Percentiles rank a stretch among this genome's conserved stretches.
Evolutionary conservation across 345 rosid species (phyloP).

Genomic region (Noccaea bulbosa): DNA sequence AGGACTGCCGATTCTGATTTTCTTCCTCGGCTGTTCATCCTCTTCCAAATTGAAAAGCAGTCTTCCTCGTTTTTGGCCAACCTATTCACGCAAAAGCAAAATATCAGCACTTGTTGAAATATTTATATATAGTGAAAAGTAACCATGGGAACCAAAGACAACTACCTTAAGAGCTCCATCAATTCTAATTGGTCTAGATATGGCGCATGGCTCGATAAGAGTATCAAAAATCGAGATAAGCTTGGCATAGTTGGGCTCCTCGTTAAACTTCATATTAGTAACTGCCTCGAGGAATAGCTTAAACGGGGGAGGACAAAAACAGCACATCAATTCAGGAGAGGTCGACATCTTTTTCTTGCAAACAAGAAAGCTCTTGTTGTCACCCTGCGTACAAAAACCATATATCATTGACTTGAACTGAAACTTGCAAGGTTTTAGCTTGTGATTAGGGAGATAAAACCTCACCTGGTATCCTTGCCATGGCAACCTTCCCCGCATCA

Average conservation of each 20-base stretch:
- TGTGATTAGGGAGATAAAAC: conserved; percentile 24
- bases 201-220: conserved; percentile 68
- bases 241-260: conserved; percentile 93
- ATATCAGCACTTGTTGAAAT: conserved; percentile 21
- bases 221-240: conserved; percentile 77
- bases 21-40: conserved; percentile 91
- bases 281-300: conserved; percentile 88
- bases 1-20: conserved; percentile 82
- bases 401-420: conserved; percentile 13
- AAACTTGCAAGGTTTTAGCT: conserved; percentile 3
- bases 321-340: conserved; percentile 85
- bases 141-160: conserved; percentile 24
- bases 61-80: conserved; percentile 86
- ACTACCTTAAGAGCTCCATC: conserved; percentile 94
- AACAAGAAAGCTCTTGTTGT: conserved; percentile 92
- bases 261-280: conserved; percentile 88
- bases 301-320: conserved; percentile 88
- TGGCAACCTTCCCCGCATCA: conserved; percentile 88
- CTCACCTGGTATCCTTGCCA: conserved; percentile 96
- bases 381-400: conserved; percentile 64
- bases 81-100: conserved; percentile 47
- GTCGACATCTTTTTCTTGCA: conserved; percentile 96
- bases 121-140: conserved; percentile 2
- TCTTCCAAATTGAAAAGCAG: conserved; percentile 75
- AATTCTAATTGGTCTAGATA: conserved; percentile 82